Conservation (phyloP, 1,284 basidiomycete species). For the Chondrostereum purpureum region DNA sequence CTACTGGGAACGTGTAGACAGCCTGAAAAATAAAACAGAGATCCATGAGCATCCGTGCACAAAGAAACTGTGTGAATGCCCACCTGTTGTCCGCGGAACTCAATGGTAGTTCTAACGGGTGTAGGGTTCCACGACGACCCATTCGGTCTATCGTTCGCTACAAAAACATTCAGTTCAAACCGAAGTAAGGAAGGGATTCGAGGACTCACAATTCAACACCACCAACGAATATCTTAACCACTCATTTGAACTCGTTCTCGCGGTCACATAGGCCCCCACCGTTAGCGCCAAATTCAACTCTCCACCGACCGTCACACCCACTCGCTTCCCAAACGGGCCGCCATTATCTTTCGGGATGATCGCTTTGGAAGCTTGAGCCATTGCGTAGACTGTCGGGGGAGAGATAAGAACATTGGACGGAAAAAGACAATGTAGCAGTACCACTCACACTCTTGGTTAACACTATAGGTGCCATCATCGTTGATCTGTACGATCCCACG, state of each 20-base stretch:
- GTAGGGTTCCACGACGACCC: slow-evolving; percentile 56
- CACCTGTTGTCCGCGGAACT: slow-evolving; percentile 64
- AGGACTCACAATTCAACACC: slow-evolving; percentile 57
- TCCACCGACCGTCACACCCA: slow-evolving; percentile 57
- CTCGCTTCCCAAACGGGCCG: slow-evolving; percentile 63
- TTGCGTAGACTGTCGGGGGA: slow-evolving; percentile 48
- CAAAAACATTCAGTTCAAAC: background rate
- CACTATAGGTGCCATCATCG: slow-evolving; percentile 49
- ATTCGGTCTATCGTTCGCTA: slow-evolving; percentile 45
- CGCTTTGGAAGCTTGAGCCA: slow-evolving; percentile 71
- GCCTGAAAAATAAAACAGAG: slow-evolving; percentile 43
- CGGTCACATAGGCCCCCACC: slow-evolving; percentile 61
- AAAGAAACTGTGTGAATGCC: slow-evolving; percentile 10
- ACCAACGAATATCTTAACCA: slow-evolving; percentile 64
- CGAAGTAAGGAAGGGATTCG: background rate
- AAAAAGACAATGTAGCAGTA: slow-evolving; percentile 20
- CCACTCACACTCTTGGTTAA: slow-evolving; percentile 72
- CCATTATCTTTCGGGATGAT: slow-evolving; percentile 60
- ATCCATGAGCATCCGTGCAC: slow-evolving; percentile 2
- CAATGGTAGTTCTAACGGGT: slow-evolving; percentile 58
- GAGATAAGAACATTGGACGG: background rate
- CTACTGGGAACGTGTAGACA: slow-evolving; percentile 61
- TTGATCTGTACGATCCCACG: slow-evolving; percentile 62
- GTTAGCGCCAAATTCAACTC: slow-evolving; percentile 49
- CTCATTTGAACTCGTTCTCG: slow-evolving; percentile 45